phyloP scores from a whole-genome alignment of 176 grass and related monocot species.

The Themeda triandra region DNA sequence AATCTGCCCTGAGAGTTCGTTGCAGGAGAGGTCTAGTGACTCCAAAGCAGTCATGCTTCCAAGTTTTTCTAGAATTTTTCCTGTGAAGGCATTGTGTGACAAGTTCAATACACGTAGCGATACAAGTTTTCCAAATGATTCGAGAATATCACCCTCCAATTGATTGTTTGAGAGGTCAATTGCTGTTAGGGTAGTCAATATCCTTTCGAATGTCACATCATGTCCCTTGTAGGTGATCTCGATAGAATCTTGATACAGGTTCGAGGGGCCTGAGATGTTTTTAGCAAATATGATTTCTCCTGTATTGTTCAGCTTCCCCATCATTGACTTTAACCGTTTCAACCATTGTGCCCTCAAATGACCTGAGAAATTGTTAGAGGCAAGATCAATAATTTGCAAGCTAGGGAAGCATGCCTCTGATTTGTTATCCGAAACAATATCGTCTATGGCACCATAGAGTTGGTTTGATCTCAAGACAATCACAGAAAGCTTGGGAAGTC shows the following conservation, averaged over 20 bases:
- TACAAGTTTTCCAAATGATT: too few species aligned
- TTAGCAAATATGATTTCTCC: rapidly evolving
- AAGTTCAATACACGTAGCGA: too few species aligned
- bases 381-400: constrained; percentile 31
- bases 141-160: too few species aligned
- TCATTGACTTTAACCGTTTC: not conserved
- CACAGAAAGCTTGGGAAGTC: not conserved
- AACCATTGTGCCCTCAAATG: not conserved
- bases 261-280: too few species aligned
- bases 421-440: not conserved
- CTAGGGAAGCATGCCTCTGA: not conserved
- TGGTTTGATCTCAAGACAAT: constrained; percentile 16
- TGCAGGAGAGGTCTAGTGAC: too few species aligned
- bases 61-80: too few species aligned
- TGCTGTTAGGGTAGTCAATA: not conserved
- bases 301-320: not conserved
- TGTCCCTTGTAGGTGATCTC: not conserved
- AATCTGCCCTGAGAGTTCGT: too few species aligned
- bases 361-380: constrained; percentile 1
- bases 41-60: too few species aligned
- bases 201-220: not conserved
- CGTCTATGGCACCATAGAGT: not conserved
- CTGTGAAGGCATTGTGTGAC: too few species aligned
- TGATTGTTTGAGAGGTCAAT: not conserved
- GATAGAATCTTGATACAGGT: too few species aligned